A percentile compares a stretch with the other conserved stretches of the same genome.
Evolutionary conservation across 306 rosid genomes (phyloP).

Genomic region (Lathyrus oleraceus): DNA sequence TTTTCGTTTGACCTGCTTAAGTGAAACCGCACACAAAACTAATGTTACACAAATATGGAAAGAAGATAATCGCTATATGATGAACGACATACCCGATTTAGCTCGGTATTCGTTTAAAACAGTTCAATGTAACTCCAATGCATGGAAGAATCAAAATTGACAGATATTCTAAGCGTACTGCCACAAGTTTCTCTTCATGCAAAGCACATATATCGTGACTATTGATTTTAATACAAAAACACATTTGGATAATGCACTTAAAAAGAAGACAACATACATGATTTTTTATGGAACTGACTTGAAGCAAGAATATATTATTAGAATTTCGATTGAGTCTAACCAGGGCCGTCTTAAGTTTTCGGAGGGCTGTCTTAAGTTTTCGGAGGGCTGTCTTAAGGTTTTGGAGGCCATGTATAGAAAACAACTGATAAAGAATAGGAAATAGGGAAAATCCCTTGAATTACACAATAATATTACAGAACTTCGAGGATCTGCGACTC

Average conservation of each 20-base stretch:
- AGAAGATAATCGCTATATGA: neutral
- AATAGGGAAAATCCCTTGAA: no score
- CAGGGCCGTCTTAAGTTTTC: no score
- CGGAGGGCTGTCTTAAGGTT: no score
- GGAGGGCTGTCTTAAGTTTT: no score
- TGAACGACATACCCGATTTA: neutral
- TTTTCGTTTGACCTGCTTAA: conserved; percentile 70
- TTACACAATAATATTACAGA: no score
- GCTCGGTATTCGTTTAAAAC: neutral
- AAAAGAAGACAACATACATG: neutral
- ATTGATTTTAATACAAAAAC: conserved; percentile 5
- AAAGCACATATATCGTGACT: conserved; percentile 20
- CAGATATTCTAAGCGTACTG: conserved; percentile 22
- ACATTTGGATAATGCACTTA: neutral
- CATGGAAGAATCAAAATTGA: conserved; percentile 19
- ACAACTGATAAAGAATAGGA: no score
- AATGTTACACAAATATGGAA: conserved; percentile 10
- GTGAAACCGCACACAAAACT: conserved; percentile 36
- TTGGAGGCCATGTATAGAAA: no score
- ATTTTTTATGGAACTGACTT: conserved; percentile 12
- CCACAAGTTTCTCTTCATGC: conserved; percentile 32
- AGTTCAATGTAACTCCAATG: neutral
- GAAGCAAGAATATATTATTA: conserved; percentile 1
- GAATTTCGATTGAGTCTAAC: neutral
- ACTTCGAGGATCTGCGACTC: no score